Conservation (phyloP, 208 protist species). For the Trichomonas gallinae region DNA sequence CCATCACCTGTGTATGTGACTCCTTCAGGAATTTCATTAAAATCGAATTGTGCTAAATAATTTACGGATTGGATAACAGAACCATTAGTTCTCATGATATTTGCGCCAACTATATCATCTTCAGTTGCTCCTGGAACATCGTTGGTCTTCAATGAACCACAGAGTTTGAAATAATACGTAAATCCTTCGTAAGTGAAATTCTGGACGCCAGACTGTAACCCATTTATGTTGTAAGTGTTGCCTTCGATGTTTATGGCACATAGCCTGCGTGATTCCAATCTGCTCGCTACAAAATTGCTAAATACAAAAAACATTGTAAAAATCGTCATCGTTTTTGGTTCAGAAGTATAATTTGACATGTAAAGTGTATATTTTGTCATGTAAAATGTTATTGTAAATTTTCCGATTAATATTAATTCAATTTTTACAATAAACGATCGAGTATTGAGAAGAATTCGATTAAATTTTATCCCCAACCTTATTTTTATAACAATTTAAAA, state of each 20-base stretch:
- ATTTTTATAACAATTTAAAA: too few relatives aligned
- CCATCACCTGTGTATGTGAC: neutral
- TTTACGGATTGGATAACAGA: neutral
- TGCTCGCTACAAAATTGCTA: neutral
- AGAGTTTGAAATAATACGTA: neutral
- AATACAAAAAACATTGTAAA: neutral
- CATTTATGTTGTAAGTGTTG: neutral
- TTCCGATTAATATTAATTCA: too few relatives aligned
- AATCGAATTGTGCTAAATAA: neutral
- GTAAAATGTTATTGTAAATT: too few relatives aligned
- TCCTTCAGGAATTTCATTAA: neutral
- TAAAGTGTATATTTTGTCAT: too few relatives aligned
- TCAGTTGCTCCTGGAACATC: neutral
- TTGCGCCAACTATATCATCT: neutral
- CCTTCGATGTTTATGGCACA: neutral
- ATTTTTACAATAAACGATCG: too few relatives aligned
- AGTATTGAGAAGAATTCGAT: too few relatives aligned
- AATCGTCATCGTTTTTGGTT: too few relatives aligned
- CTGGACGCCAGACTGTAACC: neutral
- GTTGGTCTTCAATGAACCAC: neutral
- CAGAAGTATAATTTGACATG: too few relatives aligned
- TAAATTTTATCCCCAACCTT: too few relatives aligned
- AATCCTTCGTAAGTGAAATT: neutral
- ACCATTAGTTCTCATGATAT: neutral
- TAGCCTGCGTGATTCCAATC: neutral